Conservation (phyloP, 23 red algal genomes). For the Cyanidiococcus yangmingshanensis region DNA sequence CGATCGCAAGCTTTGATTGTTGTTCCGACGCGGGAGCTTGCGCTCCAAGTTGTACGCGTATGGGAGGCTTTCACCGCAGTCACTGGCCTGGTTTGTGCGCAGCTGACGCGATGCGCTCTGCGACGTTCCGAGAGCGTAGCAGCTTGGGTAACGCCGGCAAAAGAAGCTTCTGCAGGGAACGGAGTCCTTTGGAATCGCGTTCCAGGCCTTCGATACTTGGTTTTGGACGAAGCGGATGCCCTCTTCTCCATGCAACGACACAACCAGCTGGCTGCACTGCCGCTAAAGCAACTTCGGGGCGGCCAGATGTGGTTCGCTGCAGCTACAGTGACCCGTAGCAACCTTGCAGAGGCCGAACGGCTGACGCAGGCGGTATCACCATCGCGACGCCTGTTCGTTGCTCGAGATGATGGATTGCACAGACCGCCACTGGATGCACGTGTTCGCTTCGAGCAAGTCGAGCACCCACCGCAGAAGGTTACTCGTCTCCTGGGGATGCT, state of each 20-base stretch:
- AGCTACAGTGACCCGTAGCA: not conserved
- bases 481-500: not conserved
- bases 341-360: not conserved
- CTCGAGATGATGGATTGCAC: not conserved
- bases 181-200: not conserved
- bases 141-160: not conserved
- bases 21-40: slow-evolving; percentile 82
- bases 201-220: not conserved
- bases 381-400: not conserved
- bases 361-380: not conserved
- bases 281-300: not conserved
- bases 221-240: slow-evolving; percentile 1
- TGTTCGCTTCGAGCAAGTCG: not conserved
- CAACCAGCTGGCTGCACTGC: not conserved
- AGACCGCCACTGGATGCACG: not conserved
- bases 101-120: not conserved
- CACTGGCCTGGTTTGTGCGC: not conserved
- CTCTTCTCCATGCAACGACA: not conserved
- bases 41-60: slow-evolving; percentile 36
- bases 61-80: not conserved
- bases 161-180: not conserved
- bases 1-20: slow-evolving; percentile 38
- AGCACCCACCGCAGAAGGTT: slow-evolving; percentile 3
- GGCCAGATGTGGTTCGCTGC: slow-evolving; percentile 1
- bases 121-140: not conserved